A percentile compares a stretch with the other conserved stretches of the same genome.
Conservation (phyloP, 768 basidiomycete species). For the Rossbeevera mucosa region DNA sequence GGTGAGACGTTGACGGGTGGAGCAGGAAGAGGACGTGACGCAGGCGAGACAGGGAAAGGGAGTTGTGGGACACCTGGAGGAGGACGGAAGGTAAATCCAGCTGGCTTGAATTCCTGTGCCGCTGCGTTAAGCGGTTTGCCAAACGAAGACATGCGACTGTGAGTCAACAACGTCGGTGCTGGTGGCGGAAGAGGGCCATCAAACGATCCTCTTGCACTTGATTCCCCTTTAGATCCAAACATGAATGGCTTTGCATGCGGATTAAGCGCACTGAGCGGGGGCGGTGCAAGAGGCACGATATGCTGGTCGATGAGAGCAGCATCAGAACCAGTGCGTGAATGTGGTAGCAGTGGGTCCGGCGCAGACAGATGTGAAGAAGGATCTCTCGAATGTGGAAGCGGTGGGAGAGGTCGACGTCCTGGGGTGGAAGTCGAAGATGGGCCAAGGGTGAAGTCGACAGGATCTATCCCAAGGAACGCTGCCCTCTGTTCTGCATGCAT, state of each 20-base stretch:
- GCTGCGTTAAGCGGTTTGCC: constrained; percentile 73
- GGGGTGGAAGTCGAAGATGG: constrained; percentile 42
- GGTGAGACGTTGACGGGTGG: constrained; percentile 28
- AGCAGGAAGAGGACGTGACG: constrained; percentile 38
- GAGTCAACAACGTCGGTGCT: constrained; percentile 33
- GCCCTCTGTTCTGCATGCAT: constrained; percentile 31
- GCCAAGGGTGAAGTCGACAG: constrained; percentile 42
- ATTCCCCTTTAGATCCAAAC: constrained; percentile 49
- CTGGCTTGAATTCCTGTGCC: constrained; percentile 79
- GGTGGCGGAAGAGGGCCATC: constrained; percentile 29
- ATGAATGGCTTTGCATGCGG: constrained; percentile 83
- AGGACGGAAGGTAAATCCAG: constrained; percentile 71
- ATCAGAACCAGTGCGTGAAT: constrained; percentile 50
- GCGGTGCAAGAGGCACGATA: constrained; percentile 12
- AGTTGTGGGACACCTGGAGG: constrained; percentile 63
- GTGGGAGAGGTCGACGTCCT: constrained; percentile 50
- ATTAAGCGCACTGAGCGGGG: constrained; percentile 44
- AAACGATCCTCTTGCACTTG: constrained; percentile 33
- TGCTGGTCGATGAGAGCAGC: constrained; percentile 34
- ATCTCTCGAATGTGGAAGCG: constrained; percentile 61
- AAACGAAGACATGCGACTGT: constrained; percentile 42
- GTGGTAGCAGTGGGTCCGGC: constrained; percentile 59
- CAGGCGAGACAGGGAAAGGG: constrained; percentile 28
- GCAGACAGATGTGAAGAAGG: constrained; percentile 57
- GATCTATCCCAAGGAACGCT: constrained; percentile 42